Evolutionary conservation across 768 basidiomycete species (phyloP).

Genomic region (Asterophora lycoperdoides): DNA sequence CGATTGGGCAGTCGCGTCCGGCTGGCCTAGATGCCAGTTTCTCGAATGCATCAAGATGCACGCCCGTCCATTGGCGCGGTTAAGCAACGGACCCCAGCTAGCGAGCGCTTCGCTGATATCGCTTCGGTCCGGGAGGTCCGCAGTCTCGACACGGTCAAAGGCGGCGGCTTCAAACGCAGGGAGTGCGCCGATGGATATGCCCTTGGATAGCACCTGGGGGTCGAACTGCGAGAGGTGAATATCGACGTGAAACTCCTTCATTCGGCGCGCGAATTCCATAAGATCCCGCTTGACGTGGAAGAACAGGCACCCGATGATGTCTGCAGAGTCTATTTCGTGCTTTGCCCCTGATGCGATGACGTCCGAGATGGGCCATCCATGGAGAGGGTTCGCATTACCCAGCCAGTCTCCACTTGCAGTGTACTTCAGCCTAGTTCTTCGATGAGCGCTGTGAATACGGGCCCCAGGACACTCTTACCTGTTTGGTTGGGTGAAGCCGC

Average conservation of each 20-base stretch:
- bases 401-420: slow-evolving; percentile 43
- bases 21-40: slow-evolving; percentile 30
- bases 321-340: slow-evolving; percentile 29
- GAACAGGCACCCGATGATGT: slow-evolving; percentile 41
- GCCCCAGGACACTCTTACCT: slow-evolving; percentile 22
- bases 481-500: slow-evolving; percentile 34
- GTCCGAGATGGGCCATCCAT: slow-evolving; percentile 45
- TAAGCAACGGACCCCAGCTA: slow-evolving; percentile 36
- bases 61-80: slow-evolving; percentile 28
- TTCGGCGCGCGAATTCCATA: slow-evolving; percentile 32
- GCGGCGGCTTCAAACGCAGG: slow-evolving; percentile 32
- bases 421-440: slow-evolving; percentile 37
- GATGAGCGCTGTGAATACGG: neutral
- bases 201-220: slow-evolving; percentile 36
- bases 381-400: slow-evolving; percentile 40
- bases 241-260: slow-evolving; percentile 32
- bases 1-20: slow-evolving; percentile 28
- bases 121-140: slow-evolving; percentile 30
- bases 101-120: slow-evolving; percentile 29
- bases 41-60: slow-evolving; percentile 37
- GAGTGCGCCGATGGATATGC: slow-evolving; percentile 34
- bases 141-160: slow-evolving; percentile 39
- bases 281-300: slow-evolving; percentile 40
- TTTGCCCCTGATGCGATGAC: slow-evolving; percentile 35
- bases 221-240: slow-evolving; percentile 41